Percentiles rank a stretch among this genome's conserved stretches.
phyloP scores from a whole-genome alignment of 768 basidiomycete genomes.

The Mycena galericulata region DNA sequence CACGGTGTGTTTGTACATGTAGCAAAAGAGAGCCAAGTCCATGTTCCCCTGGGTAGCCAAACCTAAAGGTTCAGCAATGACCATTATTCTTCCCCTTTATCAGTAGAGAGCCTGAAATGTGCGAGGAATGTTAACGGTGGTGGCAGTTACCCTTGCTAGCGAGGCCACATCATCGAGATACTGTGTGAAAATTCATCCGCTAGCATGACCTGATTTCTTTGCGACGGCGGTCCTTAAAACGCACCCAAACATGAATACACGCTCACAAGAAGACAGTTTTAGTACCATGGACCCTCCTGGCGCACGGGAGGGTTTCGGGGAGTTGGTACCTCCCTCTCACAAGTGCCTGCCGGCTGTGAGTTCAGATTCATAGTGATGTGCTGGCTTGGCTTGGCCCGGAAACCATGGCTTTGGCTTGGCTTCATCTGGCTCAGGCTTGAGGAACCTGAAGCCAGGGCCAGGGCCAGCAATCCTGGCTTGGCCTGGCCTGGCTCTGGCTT shows the following conservation, averaged over 20 bases:
- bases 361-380: too few relatives aligned
- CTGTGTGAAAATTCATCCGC: not conserved
- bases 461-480: too few relatives aligned
- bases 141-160: not conserved
- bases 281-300: constrained; percentile 19
- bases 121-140: not conserved
- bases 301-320: constrained; percentile 19
- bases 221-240: constrained; percentile 23
- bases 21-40: too few relatives aligned
- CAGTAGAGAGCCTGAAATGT: not conserved
- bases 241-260: constrained; percentile 6
- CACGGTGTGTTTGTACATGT: too few relatives aligned
- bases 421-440: too few relatives aligned
- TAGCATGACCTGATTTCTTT: not conserved
- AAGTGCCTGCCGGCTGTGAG: constrained; percentile 16
- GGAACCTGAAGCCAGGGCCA: too few relatives aligned
- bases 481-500: too few relatives aligned
- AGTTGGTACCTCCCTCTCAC: not conserved
- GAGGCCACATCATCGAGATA: not conserved
- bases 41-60: too few relatives aligned
- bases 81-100: too few relatives aligned
- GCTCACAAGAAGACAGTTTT: not conserved
- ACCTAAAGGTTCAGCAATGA: too few relatives aligned
- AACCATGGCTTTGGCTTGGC: too few relatives aligned
- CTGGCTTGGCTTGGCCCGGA: too few relatives aligned